phyloP scores from a whole-genome alignment of 1,139 yeast species.

The Pichia sp. region DNA sequence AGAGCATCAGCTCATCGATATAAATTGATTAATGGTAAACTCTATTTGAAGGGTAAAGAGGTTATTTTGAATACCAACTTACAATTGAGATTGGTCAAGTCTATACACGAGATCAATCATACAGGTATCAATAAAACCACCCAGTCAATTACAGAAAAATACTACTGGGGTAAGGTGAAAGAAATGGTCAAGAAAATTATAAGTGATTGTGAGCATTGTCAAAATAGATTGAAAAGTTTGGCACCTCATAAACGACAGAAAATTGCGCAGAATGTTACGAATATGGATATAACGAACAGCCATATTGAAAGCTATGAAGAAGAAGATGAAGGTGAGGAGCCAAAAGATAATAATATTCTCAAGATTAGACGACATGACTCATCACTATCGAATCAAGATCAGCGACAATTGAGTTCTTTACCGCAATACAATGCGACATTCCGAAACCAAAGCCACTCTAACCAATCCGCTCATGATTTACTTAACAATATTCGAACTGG shows the following conservation, averaged over 20 bases:
- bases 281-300: no score
- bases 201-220: constrained; percentile 65
- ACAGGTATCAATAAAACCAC: constrained; percentile 86
- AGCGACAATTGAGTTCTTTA: not conserved
- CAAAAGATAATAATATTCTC: not conserved
- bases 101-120: constrained; percentile 48
- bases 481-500: not conserved
- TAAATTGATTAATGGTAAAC: constrained; percentile 57
- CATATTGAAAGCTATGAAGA: no score
- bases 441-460: no score
- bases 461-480: no score
- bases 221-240: no score
- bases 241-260: no score
- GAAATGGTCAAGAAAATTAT: constrained; percentile 80
- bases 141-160: constrained; percentile 63
- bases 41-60: constrained; percentile 64
- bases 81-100: constrained; percentile 71
- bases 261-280: no score
- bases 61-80: constrained; percentile 69
- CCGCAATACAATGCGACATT: not conserved
- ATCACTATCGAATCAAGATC: not conserved
- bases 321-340: not conserved
- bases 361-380: not conserved
- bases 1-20: constrained; percentile 81
- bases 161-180: constrained; percentile 88